phyloP scores from a whole-genome alignment of 1,284 basidiomycete genomes.

The Fomes fomentarius region DNA sequence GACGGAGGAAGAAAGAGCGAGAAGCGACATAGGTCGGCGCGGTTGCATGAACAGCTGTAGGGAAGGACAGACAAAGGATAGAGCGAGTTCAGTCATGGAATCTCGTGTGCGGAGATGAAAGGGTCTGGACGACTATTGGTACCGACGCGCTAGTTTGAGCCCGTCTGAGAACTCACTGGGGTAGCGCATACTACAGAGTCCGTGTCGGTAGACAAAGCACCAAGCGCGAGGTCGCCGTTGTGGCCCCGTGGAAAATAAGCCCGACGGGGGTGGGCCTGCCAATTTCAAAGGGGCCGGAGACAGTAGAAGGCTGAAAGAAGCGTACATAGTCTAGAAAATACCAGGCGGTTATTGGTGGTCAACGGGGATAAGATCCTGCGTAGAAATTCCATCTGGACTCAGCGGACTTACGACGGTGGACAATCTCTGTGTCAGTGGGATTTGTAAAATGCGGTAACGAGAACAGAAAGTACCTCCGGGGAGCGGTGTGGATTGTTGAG shows the following conservation, averaged over 20 bases:
- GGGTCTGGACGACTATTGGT: slow-evolving; percentile 2
- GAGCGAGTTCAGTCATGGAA: background rate
- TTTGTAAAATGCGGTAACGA: background rate
- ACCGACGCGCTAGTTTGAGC: slow-evolving; percentile 4
- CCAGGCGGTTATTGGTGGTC: too few relatives aligned
- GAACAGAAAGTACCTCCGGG: background rate
- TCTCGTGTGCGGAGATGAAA: background rate
- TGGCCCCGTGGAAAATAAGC: background rate
- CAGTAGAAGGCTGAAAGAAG: too few relatives aligned
- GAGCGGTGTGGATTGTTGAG: too few relatives aligned
- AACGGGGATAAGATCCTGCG: slow-evolving; percentile 2
- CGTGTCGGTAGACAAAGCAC: background rate
- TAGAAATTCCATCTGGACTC: background rate
- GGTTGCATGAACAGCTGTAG: background rate
- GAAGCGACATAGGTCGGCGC: too few relatives aligned
- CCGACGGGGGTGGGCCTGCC: background rate
- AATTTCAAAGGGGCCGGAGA: background rate
- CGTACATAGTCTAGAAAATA: too few relatives aligned
- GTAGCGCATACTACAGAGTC: background rate
- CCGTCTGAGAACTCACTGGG: background rate
- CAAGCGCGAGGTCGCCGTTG: slow-evolving; percentile 1
- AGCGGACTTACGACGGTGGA: background rate
- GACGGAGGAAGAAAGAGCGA: background rate
- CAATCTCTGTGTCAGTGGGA: too few relatives aligned
- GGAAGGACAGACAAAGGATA: slow-evolving; percentile 7